Evolutionary conservation across 1,284 basidiomycete genomes (phyloP), one percentile per base, ranked within the genome.

Genomic region (Caloboletus firmus): DNA sequence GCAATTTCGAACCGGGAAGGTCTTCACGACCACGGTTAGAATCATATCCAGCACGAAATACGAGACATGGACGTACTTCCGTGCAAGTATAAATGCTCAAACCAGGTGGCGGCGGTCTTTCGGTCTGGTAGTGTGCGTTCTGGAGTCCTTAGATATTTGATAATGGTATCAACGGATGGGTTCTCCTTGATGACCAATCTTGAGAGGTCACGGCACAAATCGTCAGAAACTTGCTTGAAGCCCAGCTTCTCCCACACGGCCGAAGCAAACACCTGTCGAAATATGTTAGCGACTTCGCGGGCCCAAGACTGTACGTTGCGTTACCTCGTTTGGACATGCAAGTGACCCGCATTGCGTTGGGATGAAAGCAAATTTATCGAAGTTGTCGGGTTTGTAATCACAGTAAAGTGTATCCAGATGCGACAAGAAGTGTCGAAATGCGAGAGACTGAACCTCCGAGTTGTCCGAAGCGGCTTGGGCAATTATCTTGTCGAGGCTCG

Each of bases 231-330:
- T 26, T 53, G 56, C n/a, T 67, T 51, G 52, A 70, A 68, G 5
- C 67, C 64, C 15, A 66, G 36, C 10, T 49, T 44, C 32, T 48
- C 57, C 67, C 65, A 70, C 4, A 46, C 15, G 2, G 51, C 7
- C 7, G 55, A 61, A 18, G 22, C 48, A 30, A 65, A 57, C 9
- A 69, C 67, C 67, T 66, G 30, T 15, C 20, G 17, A 30, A 1
- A 36, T 26, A 51, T 8, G 20, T 58, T 22, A 52, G n/a, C 2
- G 4, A 44, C 8, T 39, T 9, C 7, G 28, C 8, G 3, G 5
- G 9, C 12, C 35, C 11, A 11, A 20, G 13, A 30, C 13, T 11
- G 30, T 32, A 37, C 2, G 7, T 51, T 15, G 15, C 10, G 4
- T 48, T 26, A 61, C 60, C 58, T 63, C 44, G 49, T 58, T 32